Base-by-base conservation (phyloP, 2,329 filamentous ascomycete species). In the Trematosphaeria pertusa region DNA sequence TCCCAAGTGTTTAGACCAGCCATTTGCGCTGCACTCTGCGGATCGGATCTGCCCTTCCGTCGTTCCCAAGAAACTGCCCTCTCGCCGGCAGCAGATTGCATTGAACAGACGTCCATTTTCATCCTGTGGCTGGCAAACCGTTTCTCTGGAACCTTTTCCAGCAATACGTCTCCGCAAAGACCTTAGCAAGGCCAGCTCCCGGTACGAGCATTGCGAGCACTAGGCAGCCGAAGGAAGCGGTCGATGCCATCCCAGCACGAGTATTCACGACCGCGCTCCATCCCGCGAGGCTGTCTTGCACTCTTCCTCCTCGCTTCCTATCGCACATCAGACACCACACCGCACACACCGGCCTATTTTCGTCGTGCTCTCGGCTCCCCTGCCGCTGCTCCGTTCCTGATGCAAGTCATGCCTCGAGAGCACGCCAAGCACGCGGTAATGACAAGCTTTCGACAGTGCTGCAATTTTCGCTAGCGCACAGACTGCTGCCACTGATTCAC, bases 351-450 rank as follows among this genome's bases (percentile, higher is more conserved):
- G 11, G 5, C 11, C 5, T 26, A 18, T 20, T 34, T n/a, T 32
- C 22, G 28, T 39, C 45, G n/a, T n/a, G n/a, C n/a, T n/a, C n/a
- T n/a, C n/a, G 39, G 49, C 8, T 40, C 37, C 21, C 37, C 43
- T 32, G 43, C 41, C 39, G 39, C 37, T 4, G n/a, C 11, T 34
- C 39, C 38, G 34, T 34, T 49, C 37, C 43, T 43, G 51, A 54
- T 63, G 59, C 62, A 62, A 56, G 56, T 53, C 55, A 56, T 48
- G 45, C 46, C 43, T 51, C 43, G 37, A 48, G 35, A 40, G 62
- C 61, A 67, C 63, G 65, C 66, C 65, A 67, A 67, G 64, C 40
- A 57, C 50, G 58, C 53, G 36, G 54, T 61, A 63, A n/a, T 48
- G 45, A 51, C 43, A 54, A 52, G 50, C 56, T 52, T 56, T 54